Base-by-base conservation (phyloP, 2,329 filamentous ascomycete genomes). In the Penicillium sp. region DNA sequence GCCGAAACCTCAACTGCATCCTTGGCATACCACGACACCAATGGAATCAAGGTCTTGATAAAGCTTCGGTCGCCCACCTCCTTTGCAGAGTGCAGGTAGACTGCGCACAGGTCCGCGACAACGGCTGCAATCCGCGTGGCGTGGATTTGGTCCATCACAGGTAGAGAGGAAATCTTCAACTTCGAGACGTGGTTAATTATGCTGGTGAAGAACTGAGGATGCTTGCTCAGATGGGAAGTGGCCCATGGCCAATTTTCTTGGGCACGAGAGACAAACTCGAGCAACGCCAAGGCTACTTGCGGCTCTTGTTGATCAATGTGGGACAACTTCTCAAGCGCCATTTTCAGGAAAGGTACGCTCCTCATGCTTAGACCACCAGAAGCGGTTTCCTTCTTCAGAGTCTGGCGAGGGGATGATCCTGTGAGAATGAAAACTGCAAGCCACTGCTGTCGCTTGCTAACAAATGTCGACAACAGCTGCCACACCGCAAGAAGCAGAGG, bases 171-270 rank as follows among this genome's bases (percentile, higher is more conserved):
- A 5, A 78, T 72, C 51, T 83, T 77, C 3, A 79, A 66, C 54
- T 79, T 82, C 9, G 75, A 73, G 31, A 93, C 77, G 64, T 88
- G 93, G 4, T 77, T 75, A 17, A 87, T 79, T 17, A 95, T 77
- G 48, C 81, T 80, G 37, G 81, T 75, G 49, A 96, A 78, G 61
- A 95, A 91, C 0, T 76, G 74, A 0, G 79, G 77, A 60, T 95
- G 86, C 52, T 83, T 83, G 53, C 85, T 81, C 32, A 95, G 73
- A 34, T 85, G 83, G 49, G 87, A 84, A 49, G 94, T 89, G 1
- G 88, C 90, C 88, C 91, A 95, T 1, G 90, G 86, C 91, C 91
- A 97, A 64, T 89, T 87, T 66, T 95, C 93, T 64, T 96, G 90
- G 4, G 91, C 87, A 3, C 86, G 82, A 2, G 87, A 83, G 33